Conservation (phyloP, 129 eudicot species). For the Flaveria sonorensis region DNA sequence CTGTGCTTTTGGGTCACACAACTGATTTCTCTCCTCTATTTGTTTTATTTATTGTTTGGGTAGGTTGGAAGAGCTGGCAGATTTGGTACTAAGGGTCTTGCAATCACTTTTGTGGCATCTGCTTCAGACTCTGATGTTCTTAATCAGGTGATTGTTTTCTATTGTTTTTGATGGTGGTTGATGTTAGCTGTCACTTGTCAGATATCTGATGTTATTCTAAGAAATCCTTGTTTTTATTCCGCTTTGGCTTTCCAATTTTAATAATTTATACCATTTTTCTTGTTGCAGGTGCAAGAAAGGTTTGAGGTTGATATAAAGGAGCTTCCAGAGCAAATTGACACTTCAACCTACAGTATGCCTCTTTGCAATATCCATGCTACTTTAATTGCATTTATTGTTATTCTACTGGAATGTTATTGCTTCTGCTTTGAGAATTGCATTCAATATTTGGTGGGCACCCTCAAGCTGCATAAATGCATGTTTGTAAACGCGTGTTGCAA, state of each 20-base stretch:
- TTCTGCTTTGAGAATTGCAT: background rate
- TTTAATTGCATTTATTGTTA: background rate
- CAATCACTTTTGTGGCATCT: constrained; percentile 91
- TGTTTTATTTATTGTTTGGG: background rate
- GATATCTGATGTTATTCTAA: background rate
- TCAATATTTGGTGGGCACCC: background rate
- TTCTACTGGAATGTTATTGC: background rate
- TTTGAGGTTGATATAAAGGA: constrained; percentile 92
- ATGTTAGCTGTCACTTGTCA: background rate
- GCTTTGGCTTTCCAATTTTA: background rate
- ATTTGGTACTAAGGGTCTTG: constrained; percentile 95
- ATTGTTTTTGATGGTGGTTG: background rate
- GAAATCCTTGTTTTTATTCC: background rate
- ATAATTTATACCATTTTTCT: background rate
- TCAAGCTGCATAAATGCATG: background rate
- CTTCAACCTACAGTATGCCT: constrained; percentile 78
- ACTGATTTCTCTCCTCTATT: background rate
- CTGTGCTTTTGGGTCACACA: background rate
- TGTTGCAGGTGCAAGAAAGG: constrained; percentile 80
- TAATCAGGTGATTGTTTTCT: constrained; percentile 55
- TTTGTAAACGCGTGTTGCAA: too few species aligned
- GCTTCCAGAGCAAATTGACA: constrained; percentile 89
- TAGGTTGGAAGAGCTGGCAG: constrained; percentile 97
- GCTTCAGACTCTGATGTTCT: constrained; percentile 85
- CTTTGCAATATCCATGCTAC: constrained; percentile 7